These are phyloP conservation scores for Acanthamoeba royreba DNA, from an alignment of 208 protist genomes.

Conservation along the genomic window DNA sequence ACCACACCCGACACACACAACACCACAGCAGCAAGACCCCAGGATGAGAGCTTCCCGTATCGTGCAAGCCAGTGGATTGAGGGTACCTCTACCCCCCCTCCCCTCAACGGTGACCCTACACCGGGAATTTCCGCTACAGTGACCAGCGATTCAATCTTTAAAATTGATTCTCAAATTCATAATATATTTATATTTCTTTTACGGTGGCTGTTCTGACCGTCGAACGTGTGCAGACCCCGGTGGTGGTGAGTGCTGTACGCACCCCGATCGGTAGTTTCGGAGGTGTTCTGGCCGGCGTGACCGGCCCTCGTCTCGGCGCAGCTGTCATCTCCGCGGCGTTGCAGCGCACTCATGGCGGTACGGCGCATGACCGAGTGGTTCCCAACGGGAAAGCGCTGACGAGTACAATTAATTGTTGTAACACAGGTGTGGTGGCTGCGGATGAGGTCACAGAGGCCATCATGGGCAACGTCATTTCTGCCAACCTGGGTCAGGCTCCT, in stretches of 20 bases:
- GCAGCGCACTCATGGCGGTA: constrained; percentile 6
- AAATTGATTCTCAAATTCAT: neutral
- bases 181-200: neutral
- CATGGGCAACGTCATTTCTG: constrained; percentile 80
- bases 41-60: neutral
- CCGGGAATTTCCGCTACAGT: neutral
- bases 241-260: constrained; percentile 70
- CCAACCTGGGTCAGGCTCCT: constrained; percentile 79
- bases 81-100: neutral
- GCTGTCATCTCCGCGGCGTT: constrained; percentile 65
- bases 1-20: neutral
- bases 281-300: constrained; percentile 53
- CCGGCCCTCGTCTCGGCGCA: constrained; percentile 70
- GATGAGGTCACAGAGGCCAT: constrained; percentile 69
- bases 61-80: neutral
- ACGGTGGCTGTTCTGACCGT: neutral
- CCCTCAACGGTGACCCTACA: neutral
- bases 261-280: constrained; percentile 78
- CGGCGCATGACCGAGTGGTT: neutral
- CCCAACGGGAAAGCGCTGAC: neutral
- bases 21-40: neutral
- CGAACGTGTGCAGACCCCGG: constrained; percentile 52
- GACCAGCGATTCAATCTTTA: neutral
- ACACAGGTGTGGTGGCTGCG: neutral
- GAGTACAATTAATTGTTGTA: neutral